Conservation (phyloP, 768 basidiomycete species). For the Lactifluus piperatus region DNA sequence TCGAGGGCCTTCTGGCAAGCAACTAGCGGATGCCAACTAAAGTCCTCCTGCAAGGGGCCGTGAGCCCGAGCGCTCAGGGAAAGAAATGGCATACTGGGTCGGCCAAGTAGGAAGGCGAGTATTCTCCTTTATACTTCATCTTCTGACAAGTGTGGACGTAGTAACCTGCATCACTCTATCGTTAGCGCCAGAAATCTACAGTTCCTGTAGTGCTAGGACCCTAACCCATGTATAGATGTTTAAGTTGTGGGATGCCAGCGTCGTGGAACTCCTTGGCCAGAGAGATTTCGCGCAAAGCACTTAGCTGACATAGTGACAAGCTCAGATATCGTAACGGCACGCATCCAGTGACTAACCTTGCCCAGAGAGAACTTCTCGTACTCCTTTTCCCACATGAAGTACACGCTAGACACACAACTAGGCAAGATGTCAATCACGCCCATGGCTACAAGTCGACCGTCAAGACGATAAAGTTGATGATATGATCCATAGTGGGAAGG, state of each 20-base stretch:
- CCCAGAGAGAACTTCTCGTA: slow-evolving; percentile 69
- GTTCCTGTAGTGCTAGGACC: neutral
- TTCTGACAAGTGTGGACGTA: slow-evolving; percentile 90
- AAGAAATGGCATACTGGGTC: slow-evolving; percentile 56
- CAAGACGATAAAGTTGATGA: slow-evolving; percentile 81
- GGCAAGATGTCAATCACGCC: slow-evolving; percentile 89
- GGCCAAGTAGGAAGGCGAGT: slow-evolving; percentile 74
- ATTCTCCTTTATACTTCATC: slow-evolving; percentile 96
- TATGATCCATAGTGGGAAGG: slow-evolving; percentile 85
- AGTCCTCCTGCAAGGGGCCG: slow-evolving; percentile 50
- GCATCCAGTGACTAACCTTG: slow-evolving; percentile 41
- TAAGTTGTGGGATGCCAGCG: slow-evolving; percentile 55
- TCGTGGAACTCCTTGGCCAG: slow-evolving; percentile 67
- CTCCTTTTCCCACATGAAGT: slow-evolving; percentile 79
- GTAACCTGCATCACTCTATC: slow-evolving; percentile 47
- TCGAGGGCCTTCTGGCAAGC: slow-evolving; percentile 55
- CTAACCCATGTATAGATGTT: slow-evolving; percentile 82
- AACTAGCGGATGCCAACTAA: slow-evolving; percentile 65
- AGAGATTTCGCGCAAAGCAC: slow-evolving; percentile 73
- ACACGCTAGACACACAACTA: slow-evolving; percentile 72
- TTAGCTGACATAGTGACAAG: slow-evolving; percentile 42
- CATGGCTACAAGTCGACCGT: slow-evolving; percentile 76
- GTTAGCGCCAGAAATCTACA: neutral
- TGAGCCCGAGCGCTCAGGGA: neutral
- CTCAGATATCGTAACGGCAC: neutral